Evolutionary conservation across 257 asterid species (phyloP), one percentile per base, ranked within the genome.

Genomic region (Scutellaria galericulata): DNA sequence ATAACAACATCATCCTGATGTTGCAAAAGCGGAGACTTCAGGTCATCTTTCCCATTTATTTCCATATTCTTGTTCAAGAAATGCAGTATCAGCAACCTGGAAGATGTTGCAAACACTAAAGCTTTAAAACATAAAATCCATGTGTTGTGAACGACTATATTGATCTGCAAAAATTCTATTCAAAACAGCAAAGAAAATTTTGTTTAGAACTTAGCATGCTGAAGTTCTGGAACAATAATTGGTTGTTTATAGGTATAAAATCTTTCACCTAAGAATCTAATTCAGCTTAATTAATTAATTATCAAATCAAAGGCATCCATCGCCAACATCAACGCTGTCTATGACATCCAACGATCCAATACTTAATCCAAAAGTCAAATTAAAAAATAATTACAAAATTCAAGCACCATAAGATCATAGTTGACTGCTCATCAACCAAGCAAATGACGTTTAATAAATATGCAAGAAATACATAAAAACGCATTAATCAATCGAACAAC

Each of bases 1-100:
- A 83, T 81, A 47, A 80, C 85, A 69, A 83, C 84, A 60, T 86
- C 91, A 41, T 85, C 78, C 11, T 80, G 69, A 65, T 78, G 81
- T 75, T 75, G 83, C 83, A 94, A 66, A 69, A 94, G 96, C 10
- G 98, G 96, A 9, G 89, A 75, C 71, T 82, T 85, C 65, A 94
- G 72, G 51, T 81, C 95, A 45, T 76, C 87, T 66, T 85, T 73
- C 77, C 97, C 94, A 62, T 88, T 85, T 22, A 52, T 69, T 12
- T 83, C 98, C 98, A 93, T 90, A 11, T 54, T 69, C 58, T 69
- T 15, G 20, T 61, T 68, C 68, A 51, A 35, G 18, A 58, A 57
- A 47, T 31, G 42, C 67, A 46, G 73, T 40, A 66, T 74, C 66
- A 35, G 68, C 68, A 77, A 63, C 70, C 78, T 48, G 76, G 63